Evolutionary conservation across 495 filamentous ascomycete genomes (phyloP).

Genomic region (Lasiosphaeris hirsuta): DNA sequence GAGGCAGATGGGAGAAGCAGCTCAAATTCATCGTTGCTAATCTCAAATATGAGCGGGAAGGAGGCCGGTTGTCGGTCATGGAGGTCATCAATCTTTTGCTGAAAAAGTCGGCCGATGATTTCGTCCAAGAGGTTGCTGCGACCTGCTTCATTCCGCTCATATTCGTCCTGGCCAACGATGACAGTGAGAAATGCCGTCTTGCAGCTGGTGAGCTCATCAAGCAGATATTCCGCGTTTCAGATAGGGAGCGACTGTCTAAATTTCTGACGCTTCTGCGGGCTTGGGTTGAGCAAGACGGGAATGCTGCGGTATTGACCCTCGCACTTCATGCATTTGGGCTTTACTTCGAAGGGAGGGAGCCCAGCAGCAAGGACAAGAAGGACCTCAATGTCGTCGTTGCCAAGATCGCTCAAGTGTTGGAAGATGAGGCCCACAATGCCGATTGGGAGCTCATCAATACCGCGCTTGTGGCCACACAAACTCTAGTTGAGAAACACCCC

Average conservation of each 20-base stretch:
- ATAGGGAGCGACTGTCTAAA: slow-evolving; percentile 63
- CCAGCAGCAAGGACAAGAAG: slow-evolving; percentile 54
- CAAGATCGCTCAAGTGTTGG: slow-evolving; percentile 48
- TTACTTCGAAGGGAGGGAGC: slow-evolving; percentile 69
- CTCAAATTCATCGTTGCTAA: slow-evolving; percentile 85
- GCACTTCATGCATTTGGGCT: slow-evolving; percentile 77
- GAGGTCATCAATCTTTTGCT: slow-evolving; percentile 81
- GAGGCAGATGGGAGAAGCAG: slow-evolving; percentile 82
- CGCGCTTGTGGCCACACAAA: slow-evolving; percentile 63
- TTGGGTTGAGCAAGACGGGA: slow-evolving; percentile 74
- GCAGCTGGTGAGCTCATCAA: slow-evolving; percentile 78
- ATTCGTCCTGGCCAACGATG: slow-evolving; percentile 82
- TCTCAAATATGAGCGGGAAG: slow-evolving; percentile 80
- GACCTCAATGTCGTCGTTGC: slow-evolving; percentile 47
- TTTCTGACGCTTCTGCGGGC: slow-evolving; percentile 65
- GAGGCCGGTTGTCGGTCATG: slow-evolving; percentile 86
- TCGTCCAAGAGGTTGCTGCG: slow-evolving; percentile 74
- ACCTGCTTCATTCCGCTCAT: slow-evolving; percentile 85
- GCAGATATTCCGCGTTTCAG: slow-evolving; percentile 73
- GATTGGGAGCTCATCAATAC: slow-evolving; percentile 81
- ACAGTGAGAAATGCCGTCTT: slow-evolving; percentile 77
- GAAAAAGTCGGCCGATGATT: slow-evolving; percentile 72
- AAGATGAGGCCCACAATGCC: slow-evolving; percentile 42
- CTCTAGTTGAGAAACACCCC: slow-evolving; percentile 65
- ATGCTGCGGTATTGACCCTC: slow-evolving; percentile 63